Evolutionary conservation across 345 rosid species (phyloP).

Genomic region (Gossypium australe): DNA sequence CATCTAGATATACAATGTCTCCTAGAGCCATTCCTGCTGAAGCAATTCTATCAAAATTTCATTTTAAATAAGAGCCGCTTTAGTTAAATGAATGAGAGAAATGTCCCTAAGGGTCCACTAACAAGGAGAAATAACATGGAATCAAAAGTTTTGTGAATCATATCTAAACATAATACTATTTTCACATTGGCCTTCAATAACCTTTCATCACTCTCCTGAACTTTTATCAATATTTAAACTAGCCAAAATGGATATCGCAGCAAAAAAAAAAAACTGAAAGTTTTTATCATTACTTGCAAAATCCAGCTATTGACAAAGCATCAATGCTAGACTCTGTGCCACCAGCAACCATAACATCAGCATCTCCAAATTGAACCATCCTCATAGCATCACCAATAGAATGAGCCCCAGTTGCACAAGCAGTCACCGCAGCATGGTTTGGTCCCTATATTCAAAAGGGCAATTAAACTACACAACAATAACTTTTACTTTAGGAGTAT

Average conservation of each 20-base stretch:
- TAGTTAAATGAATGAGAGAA: background rate
- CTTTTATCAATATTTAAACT: background rate
- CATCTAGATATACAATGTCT: background rate
- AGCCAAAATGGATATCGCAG: background rate
- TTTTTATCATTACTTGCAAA: slow-evolving; percentile 55
- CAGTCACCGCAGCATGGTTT: slow-evolving; percentile 98
- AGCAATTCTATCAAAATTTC: background rate
- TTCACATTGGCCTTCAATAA: background rate
- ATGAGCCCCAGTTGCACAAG: slow-evolving; percentile 98
- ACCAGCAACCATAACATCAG: slow-evolving; percentile 94
- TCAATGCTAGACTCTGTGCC: slow-evolving; percentile 97
- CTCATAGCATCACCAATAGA: slow-evolving; percentile 95
- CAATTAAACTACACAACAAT: slow-evolving; percentile 12
- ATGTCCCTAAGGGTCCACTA: background rate
- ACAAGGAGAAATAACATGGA: background rate
- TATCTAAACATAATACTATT: background rate
- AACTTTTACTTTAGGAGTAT: background rate
- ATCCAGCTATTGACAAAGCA: slow-evolving; percentile 92
- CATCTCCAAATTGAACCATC: slow-evolving; percentile 96
- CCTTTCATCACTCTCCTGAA: background rate
- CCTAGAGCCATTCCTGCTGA: background rate
- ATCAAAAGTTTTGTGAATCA: background rate
- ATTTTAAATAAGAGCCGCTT: background rate
- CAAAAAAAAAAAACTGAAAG: background rate
- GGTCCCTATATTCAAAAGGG: slow-evolving; percentile 68